Evolutionary conservation across 805 yeast genomes (phyloP).

Genomic region (Schizosaccharomyces osmophilus): DNA sequence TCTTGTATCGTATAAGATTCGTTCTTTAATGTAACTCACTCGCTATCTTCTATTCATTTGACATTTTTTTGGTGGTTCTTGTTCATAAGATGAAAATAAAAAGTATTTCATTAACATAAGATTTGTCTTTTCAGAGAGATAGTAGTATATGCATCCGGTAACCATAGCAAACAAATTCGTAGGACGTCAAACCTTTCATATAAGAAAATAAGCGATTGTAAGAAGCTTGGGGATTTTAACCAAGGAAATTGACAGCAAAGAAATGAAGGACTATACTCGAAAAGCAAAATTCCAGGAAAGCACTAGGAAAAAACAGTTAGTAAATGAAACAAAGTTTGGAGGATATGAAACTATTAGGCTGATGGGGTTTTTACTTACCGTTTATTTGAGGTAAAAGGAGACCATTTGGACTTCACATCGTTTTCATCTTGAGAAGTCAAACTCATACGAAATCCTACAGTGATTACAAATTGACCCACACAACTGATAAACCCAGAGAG

Average conservation of each 20-base stretch:
- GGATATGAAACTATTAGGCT: neutral
- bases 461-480: constrained; percentile 85
- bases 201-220: neutral
- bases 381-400: constrained; percentile 18
- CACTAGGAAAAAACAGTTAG: constrained; percentile 11
- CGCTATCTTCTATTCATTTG: neutral
- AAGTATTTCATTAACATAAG: too few species aligned
- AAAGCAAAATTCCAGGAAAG: constrained; percentile 69
- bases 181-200: neutral
- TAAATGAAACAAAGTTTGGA: neutral
- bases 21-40: neutral
- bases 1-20: neutral
- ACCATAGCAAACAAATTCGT: neutral
- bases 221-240: neutral
- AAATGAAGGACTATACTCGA: constrained; percentile 80
- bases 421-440: neutral
- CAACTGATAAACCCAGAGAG: constrained; percentile 77
- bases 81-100: neutral
- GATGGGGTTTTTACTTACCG: constrained; percentile 19
- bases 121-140: too few species aligned
- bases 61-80: neutral
- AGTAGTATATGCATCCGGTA: neutral
- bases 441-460: constrained; percentile 14
- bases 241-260: constrained; percentile 51
- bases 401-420: constrained; percentile 36